Conservation (phyloP, 2,329 filamentous ascomycete genomes). For the Byssochlamys sp. region DNA sequence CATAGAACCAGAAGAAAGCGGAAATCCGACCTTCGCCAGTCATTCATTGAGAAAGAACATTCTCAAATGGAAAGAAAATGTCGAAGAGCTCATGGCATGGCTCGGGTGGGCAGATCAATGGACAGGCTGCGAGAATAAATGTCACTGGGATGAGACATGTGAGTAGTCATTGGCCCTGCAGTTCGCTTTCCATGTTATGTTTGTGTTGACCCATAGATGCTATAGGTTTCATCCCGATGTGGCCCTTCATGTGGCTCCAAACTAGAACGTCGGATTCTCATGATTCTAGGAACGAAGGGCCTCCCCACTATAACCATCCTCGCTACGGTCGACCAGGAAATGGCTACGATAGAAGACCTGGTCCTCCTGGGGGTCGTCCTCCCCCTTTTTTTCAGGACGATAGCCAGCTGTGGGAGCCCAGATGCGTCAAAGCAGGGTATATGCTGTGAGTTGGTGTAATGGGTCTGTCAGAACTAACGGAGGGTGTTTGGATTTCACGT, state of each 20-base stretch:
- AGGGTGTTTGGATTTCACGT: not conserved
- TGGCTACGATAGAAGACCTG: not conserved
- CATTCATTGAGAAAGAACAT: not conserved
- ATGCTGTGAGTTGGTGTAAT: not conserved
- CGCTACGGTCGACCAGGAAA: not conserved
- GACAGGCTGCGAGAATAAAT: slow-evolving; percentile 32
- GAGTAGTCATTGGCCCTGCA: not conserved
- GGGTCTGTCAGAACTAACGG: not conserved
- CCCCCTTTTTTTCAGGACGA: slow-evolving; percentile 8
- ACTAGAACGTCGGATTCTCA: slow-evolving; percentile 3
- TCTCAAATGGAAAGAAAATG: slow-evolving; percentile 21
- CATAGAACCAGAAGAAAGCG: not conserved
- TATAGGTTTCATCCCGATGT: slow-evolving; percentile 41
- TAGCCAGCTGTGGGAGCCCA: slow-evolving; percentile 18
- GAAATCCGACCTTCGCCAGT: too few species aligned
- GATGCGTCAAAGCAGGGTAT: slow-evolving; percentile 13
- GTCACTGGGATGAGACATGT: slow-evolving; percentile 35
- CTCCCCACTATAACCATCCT: not conserved
- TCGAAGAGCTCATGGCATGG: slow-evolving; percentile 41
- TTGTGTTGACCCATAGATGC: not conserved
- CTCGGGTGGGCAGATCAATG: slow-evolving; percentile 44
- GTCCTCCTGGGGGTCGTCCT: not conserved
- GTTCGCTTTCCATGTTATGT: not conserved
- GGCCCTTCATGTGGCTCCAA: slow-evolving; percentile 29
- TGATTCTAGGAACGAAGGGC: slow-evolving; percentile 3